Evolutionary conservation across 495 filamentous ascomycete genomes (phyloP), one percentile per base, ranked within the genome.

Genomic region (Podospora tetraspora): DNA sequence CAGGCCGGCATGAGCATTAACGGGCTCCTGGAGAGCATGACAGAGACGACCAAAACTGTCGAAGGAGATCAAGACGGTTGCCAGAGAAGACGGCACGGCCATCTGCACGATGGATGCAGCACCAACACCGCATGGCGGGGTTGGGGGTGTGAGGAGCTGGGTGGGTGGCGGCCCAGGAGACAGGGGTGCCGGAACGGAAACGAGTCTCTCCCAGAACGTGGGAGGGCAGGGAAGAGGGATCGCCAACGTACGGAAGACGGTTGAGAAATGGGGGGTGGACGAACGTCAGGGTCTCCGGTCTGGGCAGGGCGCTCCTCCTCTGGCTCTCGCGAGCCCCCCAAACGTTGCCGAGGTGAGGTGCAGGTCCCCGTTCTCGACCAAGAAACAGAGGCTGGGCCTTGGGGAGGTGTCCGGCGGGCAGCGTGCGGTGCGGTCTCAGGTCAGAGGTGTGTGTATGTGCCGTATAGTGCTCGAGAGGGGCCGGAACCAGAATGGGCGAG

Each of bases 1-100:
- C 73, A 75, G 71, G 43, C 43, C 43, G 43, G 76, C 74, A 81
- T 78, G 74, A 79, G 79, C 77, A 82, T 82, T 77, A 75, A 81
- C 73, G 75, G 73, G 75, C 67, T 73, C 70, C 67, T 76, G 71
- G 72, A 76, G 72, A 79, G 79, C 80, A 82, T 80, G 73, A 80
- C 71, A 71, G 74, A 78, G 69, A 74, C 78, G 70, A 74, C 77
- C 78, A 75, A 79, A 78, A 75, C 72, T 72, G 70, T 78, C 73
- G 71, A 75, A 75, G 75, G 71, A 68, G 79, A 80, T 81, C 77
- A 75, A 74, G 77, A 74, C 74, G 79, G 76, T 71, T 80, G 76
- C 79, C 76, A 72, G 68, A 68, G 70, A 74, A 67, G 67, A 69
- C 75, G 76, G 77, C 72, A 75, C 75, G 72, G 68, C 71, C 72